Evolutionary conservation across 148 eudicot species (phyloP).

Genomic region (Heliamphora exappendiculata): DNA sequence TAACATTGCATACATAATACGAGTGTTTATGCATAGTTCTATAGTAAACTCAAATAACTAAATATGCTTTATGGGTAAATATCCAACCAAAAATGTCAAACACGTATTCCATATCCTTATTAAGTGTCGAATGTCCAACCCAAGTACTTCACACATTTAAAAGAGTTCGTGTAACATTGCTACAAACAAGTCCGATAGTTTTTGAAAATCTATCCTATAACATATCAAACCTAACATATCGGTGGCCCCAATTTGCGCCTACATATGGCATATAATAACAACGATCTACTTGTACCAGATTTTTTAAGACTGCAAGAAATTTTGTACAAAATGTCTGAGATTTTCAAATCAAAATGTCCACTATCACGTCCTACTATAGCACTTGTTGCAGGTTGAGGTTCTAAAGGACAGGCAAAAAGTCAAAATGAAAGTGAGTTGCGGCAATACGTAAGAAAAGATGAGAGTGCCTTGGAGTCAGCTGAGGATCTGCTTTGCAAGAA

Average conservation of each 20-base stretch:
- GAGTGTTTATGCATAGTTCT: too few relatives aligned
- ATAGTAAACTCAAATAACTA: too few relatives aligned
- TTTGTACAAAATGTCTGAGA: background rate
- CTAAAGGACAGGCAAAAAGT: background rate
- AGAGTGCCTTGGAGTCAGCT: background rate
- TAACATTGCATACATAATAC: too few relatives aligned
- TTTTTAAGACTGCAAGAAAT: background rate
- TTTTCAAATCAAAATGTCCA: background rate
- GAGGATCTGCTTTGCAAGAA: background rate
- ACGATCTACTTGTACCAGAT: too few relatives aligned
- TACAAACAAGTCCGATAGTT: too few relatives aligned
- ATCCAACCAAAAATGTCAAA: too few relatives aligned
- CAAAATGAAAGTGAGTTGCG: background rate
- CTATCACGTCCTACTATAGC: background rate
- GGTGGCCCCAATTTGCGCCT: background rate
- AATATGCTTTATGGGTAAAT: too few relatives aligned
- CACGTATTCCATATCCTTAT: too few relatives aligned
- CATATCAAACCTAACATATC: background rate
- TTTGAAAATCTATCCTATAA: background rate
- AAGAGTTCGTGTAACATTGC: too few relatives aligned
- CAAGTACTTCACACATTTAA: too few relatives aligned
- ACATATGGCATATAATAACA: background rate
- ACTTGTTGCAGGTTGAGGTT: background rate
- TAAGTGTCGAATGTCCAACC: too few relatives aligned
- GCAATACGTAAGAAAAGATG: background rate